phyloP scores from a whole-genome alignment of 1,284 basidiomycete genomes.

The Fomitopsis schrenkii region DNA sequence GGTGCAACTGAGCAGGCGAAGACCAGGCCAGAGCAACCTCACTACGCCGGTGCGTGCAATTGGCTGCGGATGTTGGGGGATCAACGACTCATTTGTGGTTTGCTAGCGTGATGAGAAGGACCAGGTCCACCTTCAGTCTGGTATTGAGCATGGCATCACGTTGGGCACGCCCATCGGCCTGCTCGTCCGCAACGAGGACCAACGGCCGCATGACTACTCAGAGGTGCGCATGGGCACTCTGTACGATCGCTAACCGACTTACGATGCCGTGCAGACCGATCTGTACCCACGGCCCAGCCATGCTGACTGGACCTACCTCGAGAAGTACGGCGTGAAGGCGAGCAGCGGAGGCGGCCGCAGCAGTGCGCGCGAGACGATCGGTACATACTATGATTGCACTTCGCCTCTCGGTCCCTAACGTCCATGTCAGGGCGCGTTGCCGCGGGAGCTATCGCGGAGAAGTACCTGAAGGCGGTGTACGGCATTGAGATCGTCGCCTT shows the following conservation, averaged over 20 bases:
- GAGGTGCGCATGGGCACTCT: slow-evolving; percentile 38
- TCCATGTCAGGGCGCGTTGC: slow-evolving; percentile 78
- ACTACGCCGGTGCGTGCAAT: slow-evolving; percentile 80
- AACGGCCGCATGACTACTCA: slow-evolving; percentile 97
- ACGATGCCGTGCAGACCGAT: slow-evolving; percentile 55
- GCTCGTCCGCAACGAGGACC: slow-evolving; percentile 97
- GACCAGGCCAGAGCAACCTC: slow-evolving; percentile 95
- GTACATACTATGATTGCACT: slow-evolving; percentile 35
- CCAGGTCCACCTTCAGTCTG: slow-evolving; percentile 91
- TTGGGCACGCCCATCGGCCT: slow-evolving; percentile 97
- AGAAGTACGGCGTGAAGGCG: slow-evolving; percentile 97
- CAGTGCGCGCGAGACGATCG: slow-evolving; percentile 96
- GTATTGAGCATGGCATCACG: slow-evolving; percentile 91
- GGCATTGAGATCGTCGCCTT: slow-evolving; percentile 97
- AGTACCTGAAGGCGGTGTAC: slow-evolving; percentile 85
- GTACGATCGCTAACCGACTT: neutral
- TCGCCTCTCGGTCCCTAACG: neutral
- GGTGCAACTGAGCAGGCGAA: slow-evolving; percentile 83
- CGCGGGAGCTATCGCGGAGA: slow-evolving; percentile 97
- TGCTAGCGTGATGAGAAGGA: slow-evolving; percentile 94
- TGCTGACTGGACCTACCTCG: slow-evolving; percentile 97
- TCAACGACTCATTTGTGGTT: neutral
- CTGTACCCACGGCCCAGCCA: slow-evolving; percentile 96
- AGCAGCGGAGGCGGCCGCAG: slow-evolving; percentile 94
- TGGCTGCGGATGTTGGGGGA: neutral